Percentiles rank a stretch among this genome's conserved stretches.
phyloP scores from a whole-genome alignment of 495 filamentous ascomycete species.

The Neurospora sp. region DNA sequence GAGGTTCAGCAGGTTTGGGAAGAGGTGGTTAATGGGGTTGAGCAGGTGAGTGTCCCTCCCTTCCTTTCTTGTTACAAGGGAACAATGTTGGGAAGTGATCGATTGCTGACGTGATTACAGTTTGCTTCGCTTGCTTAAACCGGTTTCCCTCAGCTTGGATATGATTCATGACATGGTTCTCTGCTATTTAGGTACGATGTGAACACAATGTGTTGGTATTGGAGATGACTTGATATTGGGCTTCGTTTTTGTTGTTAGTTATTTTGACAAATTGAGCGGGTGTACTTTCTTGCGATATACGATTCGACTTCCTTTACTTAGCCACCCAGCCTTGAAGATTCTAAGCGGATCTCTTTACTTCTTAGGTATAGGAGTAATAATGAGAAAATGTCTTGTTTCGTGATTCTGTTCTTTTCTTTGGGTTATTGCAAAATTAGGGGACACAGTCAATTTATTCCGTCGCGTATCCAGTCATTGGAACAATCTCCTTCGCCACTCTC shows the following conservation, averaged over 20 bases:
- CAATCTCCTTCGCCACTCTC: not conserved
- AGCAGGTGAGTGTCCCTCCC: constrained; percentile 35
- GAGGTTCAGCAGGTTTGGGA: constrained; percentile 66
- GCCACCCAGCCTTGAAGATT: not conserved
- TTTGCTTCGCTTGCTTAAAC: not conserved
- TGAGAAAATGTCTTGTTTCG: not conserved
- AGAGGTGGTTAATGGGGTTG: constrained; percentile 67
- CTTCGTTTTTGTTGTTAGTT: not conserved
- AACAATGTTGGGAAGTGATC: not conserved
- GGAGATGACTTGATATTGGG: not conserved
- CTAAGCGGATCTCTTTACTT: not conserved
- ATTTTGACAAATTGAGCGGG: not conserved
- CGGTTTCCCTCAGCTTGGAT: not conserved
- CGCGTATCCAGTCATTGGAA: not conserved
- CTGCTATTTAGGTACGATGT: not conserved
- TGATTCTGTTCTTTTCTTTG: not conserved
- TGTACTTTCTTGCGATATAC: not conserved
- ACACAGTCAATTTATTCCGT: not conserved
- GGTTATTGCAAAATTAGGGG: not conserved
- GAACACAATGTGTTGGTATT: not conserved
- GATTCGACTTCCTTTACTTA: not conserved
- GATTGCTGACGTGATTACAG: not conserved
- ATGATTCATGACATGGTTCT: not conserved
- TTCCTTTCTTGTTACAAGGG: not conserved
- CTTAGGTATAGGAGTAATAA: not conserved